Conservation (phyloP, 2,329 filamentous ascomycete genomes). For the Leptographium radiaticola region DNA sequence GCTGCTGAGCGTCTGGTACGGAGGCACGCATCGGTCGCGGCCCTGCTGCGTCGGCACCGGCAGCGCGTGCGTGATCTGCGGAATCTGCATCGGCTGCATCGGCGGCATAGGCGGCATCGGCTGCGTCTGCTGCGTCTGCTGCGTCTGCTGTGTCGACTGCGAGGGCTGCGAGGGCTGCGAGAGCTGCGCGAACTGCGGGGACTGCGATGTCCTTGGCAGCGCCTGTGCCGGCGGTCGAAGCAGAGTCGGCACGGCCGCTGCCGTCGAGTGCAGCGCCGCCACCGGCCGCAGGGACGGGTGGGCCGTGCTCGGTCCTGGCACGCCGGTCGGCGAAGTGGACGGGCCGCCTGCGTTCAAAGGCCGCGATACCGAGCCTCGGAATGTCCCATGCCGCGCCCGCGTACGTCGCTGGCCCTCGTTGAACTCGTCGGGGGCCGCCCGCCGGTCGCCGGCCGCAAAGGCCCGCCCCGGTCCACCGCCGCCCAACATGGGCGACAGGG, state of each 20-base stretch:
- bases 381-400: slow-evolving; percentile 13
- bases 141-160: too few species aligned
- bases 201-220: not conserved
- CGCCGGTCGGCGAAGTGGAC: not conserved
- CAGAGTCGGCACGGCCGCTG: not conserved
- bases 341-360: not conserved
- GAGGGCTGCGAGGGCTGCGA: too few species aligned
- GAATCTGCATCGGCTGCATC: not conserved
- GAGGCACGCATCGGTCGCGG: not conserved
- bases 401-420: slow-evolving; percentile 14
- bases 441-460: slow-evolving; percentile 12
- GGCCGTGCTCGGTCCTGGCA: not conserved
- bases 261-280: not conserved
- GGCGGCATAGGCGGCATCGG: not conserved
- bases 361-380: not conserved
- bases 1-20: not conserved
- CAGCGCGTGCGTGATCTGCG: not conserved
- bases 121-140: too few species aligned
- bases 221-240: not conserved
- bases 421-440: slow-evolving; percentile 14
- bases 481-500: not conserved
- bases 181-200: not conserved
- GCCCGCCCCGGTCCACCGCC: slow-evolving; percentile 3
- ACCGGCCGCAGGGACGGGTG: not conserved
- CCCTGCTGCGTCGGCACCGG: not conserved